These are phyloP conservation scores for Ogataea hybrid DNA, from an alignment of 1,139 yeast species.

Conservation along the genomic window DNA sequence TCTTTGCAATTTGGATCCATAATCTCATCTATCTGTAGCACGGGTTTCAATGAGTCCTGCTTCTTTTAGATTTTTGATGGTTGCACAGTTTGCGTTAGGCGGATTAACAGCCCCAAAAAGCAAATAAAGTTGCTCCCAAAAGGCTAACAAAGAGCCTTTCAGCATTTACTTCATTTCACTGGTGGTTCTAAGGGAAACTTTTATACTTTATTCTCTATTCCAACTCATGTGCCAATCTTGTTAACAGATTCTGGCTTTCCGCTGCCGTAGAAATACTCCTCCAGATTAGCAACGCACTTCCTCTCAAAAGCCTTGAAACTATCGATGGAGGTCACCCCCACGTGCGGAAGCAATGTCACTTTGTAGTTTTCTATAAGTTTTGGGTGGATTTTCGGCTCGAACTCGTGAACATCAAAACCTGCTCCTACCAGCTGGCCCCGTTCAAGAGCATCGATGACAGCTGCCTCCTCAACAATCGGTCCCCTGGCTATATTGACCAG, in stretches of 20 bases:
- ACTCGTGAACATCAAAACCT: conserved; percentile 42
- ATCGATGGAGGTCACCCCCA: conserved; percentile 36
- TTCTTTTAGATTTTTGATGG: too few relatives aligned
- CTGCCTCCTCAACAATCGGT: conserved; percentile 38
- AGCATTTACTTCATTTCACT: too few relatives aligned
- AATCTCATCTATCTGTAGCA: too few relatives aligned
- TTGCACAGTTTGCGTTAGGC: too few relatives aligned
- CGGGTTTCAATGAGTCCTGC: too few relatives aligned
- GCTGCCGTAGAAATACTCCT: conserved; percentile 34
- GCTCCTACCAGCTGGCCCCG: conserved; percentile 40
- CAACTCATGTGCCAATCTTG: neutral
- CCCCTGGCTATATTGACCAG: conserved; percentile 41
- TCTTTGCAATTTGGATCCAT: too few relatives aligned
- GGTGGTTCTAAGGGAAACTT: too few relatives aligned
- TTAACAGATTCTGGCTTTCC: conserved; percentile 33
- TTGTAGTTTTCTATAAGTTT: conserved; percentile 34
- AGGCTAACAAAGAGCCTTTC: too few relatives aligned
- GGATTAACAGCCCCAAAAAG: too few relatives aligned
- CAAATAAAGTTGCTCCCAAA: too few relatives aligned
- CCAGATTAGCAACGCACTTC: conserved; percentile 35
- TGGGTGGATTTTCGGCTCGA: conserved; percentile 37
- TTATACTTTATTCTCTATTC: too few relatives aligned
- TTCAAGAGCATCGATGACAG: conserved; percentile 38
- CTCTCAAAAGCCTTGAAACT: conserved; percentile 37
- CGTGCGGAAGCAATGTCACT: conserved; percentile 37